These are phyloP conservation scores for Phyllachora maydis DNA, from an alignment of 2,329 filamentous ascomycete genomes.

Conservation along the genomic window DNA sequence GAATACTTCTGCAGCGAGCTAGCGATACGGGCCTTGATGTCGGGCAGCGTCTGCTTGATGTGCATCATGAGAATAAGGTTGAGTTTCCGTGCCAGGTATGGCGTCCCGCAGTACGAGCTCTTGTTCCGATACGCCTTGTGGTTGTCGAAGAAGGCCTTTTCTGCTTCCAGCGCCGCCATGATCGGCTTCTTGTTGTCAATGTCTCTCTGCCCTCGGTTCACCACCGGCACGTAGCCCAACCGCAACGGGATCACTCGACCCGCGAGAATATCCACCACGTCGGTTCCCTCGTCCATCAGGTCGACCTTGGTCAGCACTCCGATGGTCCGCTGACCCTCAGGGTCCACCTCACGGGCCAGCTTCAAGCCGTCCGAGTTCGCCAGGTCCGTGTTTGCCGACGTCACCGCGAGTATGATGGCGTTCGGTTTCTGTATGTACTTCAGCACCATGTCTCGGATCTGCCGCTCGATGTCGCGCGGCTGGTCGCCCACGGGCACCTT, in stretches of 20 bases:
- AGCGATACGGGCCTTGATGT: conserved; percentile 95
- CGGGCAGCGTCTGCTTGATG: conserved; percentile 96
- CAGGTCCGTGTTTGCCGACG: conserved; percentile 90
- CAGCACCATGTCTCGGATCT: conserved; percentile 94
- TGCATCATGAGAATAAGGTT: conserved; percentile 99
- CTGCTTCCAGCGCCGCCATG: conserved; percentile 71
- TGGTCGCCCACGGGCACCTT: conserved; percentile 95
- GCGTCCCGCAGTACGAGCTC: conserved; percentile 94
- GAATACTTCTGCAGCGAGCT: conserved; percentile 85
- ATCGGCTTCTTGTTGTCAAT: conserved; percentile 98
- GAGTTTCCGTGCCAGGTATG: conserved; percentile 87
- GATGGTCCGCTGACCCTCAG: conserved; percentile 92
- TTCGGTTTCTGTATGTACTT: conserved; percentile 98
- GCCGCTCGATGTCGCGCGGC: conserved; percentile 85
- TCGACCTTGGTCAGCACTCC: conserved; percentile 98
- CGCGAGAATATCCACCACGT: conserved; percentile 95
- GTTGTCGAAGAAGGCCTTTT: conserved; percentile 95
- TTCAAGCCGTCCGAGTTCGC: conserved; percentile 97
- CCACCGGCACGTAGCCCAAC: conserved; percentile 84
- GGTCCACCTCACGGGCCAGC: conserved; percentile 88
- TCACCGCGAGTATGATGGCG: conserved; percentile 92
- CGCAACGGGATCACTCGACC: conserved; percentile 91
- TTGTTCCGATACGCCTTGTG: conserved; percentile 98
- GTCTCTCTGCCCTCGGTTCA: conserved; percentile 93
- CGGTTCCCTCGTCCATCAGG: conserved; percentile 95